Conservation (phyloP, 352 stramenopile genomes). For the Phytophthora multivora region DNA sequence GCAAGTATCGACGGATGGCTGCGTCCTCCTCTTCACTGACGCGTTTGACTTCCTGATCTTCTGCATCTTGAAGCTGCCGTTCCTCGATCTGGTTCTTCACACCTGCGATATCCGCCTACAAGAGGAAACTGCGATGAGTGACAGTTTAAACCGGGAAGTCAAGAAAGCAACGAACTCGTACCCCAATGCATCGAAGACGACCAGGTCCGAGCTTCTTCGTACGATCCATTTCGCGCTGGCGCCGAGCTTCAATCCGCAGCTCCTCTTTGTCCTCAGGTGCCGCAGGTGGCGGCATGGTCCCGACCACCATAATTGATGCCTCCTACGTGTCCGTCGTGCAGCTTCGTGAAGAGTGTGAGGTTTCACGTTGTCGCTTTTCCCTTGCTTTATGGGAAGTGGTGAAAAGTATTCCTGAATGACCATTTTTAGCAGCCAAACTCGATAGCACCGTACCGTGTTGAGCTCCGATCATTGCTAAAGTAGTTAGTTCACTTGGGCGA, state of each 20-base stretch:
- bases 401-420: constrained; percentile 21
- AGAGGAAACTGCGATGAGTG: constrained; percentile 1
- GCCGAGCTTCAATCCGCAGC: constrained; percentile 58
- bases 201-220: constrained; percentile 70
- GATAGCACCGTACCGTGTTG: no score
- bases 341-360: background rate
- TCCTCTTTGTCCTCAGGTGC: constrained; percentile 45
- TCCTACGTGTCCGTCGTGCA: background rate
- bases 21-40: constrained; percentile 59
- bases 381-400: constrained; percentile 15
- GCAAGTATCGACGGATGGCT: constrained; percentile 72
- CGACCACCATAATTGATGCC: constrained; percentile 26
- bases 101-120: constrained; percentile 70
- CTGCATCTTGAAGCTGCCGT: constrained; percentile 54
- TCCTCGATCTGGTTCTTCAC: constrained; percentile 81
- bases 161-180: constrained; percentile 26
- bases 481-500: constrained; percentile 25
- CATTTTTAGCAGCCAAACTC: constrained; percentile 11
- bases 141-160: background rate
- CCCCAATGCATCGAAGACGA: constrained; percentile 68
- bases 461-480: no score
- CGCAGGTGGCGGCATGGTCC: constrained; percentile 29
- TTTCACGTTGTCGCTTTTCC: constrained; percentile 11
- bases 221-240: constrained; percentile 68
- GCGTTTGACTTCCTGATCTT: constrained; percentile 47